Evolutionary conservation across 768 basidiomycete species (phyloP).

Genomic region (Lyophyllum atratum): DNA sequence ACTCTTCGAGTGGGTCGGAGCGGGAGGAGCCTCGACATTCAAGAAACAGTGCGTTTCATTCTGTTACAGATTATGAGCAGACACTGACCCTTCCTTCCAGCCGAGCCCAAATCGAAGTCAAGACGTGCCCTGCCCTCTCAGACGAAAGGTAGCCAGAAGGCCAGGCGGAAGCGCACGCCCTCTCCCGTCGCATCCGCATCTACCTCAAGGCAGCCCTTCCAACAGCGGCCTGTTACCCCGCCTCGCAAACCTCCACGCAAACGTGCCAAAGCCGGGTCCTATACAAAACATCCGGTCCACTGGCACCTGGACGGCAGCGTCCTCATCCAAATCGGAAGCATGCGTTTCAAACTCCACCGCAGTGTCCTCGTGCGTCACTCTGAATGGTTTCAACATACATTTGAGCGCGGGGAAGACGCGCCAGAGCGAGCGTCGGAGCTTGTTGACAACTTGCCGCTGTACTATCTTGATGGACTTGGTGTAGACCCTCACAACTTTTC

Average conservation of each 20-base stretch:
- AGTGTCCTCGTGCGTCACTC: constrained; percentile 18
- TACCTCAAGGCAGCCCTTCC: background rate
- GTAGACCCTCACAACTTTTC: constrained; percentile 31
- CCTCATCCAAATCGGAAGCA: constrained; percentile 6
- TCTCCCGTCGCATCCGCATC: background rate
- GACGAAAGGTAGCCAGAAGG: background rate
- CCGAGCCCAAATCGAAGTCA: background rate
- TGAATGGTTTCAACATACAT: constrained; percentile 16
- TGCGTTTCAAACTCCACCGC: constrained; percentile 18
- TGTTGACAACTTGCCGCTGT: background rate
- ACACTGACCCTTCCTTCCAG: background rate
- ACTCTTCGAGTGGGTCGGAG: background rate
- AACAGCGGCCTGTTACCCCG: background rate
- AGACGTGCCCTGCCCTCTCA: background rate
- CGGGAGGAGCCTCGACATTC: background rate
- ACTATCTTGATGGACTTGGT: constrained; percentile 4
- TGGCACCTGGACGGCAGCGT: constrained; percentile 21
- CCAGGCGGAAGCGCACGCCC: background rate
- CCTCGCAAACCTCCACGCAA: background rate
- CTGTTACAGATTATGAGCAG: background rate
- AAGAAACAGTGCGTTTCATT: background rate
- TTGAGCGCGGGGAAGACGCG: constrained; percentile 9
- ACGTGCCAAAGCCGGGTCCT: background rate
- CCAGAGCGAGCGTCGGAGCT: background rate
- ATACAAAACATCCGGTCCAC: constrained; percentile 8